Conservation (phyloP, 768 basidiomycete species). For the Suillus subalutaceus region DNA sequence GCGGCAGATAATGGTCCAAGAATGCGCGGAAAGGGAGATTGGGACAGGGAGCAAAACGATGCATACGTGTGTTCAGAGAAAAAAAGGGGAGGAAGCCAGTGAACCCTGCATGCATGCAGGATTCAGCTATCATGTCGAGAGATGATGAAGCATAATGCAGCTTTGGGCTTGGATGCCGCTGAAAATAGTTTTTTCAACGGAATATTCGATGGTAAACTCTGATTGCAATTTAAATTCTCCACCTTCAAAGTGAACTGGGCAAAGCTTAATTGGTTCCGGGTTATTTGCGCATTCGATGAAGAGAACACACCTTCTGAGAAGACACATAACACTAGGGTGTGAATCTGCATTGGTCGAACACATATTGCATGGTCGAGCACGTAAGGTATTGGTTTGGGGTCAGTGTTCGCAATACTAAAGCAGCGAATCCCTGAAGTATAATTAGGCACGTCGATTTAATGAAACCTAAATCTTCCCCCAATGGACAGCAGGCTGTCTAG, state of each 20-base stretch:
- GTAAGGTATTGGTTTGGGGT: not conserved
- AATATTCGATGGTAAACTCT: not conserved
- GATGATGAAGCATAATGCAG: not conserved
- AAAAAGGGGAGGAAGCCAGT: not conserved
- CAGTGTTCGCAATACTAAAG: not conserved
- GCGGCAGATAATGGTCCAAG: not conserved
- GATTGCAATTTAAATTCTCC: not conserved
- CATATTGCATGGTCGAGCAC: not conserved
- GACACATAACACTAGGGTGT: not conserved
- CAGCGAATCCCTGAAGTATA: not conserved
- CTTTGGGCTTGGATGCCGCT: not conserved
- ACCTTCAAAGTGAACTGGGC: not conserved
- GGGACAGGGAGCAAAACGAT: not conserved
- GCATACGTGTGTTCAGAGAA: not conserved
- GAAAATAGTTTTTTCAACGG: not conserved
- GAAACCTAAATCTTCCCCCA: not conserved
- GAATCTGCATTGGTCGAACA: not conserved
- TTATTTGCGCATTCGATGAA: not conserved
- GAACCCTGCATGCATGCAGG: constrained; percentile 7
- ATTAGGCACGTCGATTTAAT: not conserved
- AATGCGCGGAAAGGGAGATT: not conserved
- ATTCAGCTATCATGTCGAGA: not conserved
- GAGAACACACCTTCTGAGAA: not conserved
- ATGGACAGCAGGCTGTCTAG: not conserved
- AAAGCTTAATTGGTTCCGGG: not conserved